Percentiles rank a stretch among this genome's conserved stretches.
Evolutionary conservation across 148 eudicot genomes (phyloP).

Genomic region (Fagopyrum tataricum): DNA sequence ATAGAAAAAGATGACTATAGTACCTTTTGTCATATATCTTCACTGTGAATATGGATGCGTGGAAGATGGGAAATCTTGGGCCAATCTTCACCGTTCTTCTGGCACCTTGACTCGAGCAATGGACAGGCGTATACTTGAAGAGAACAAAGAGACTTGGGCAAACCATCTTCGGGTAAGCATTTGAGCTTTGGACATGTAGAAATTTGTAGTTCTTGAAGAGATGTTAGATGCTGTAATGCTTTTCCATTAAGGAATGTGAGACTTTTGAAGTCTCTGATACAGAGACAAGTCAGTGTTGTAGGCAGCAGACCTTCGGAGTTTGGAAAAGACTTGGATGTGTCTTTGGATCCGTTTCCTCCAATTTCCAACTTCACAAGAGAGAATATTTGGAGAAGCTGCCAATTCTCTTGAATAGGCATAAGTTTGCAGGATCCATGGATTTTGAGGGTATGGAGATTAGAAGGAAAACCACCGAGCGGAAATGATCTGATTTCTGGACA

Average conservation of each 20-base stretch:
- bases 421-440: not conserved
- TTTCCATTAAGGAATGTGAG: not conserved
- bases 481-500: not conserved
- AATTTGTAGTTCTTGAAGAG: not conserved
- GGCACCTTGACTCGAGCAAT: not conserved
- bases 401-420: not conserved
- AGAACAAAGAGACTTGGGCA: not conserved
- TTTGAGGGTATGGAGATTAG: not conserved
- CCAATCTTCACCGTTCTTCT: not conserved
- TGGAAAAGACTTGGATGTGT: not conserved
- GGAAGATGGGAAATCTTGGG: conserved; percentile 3
- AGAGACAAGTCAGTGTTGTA: not conserved
- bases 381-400: not conserved
- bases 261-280: not conserved
- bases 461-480: not conserved
- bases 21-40: not conserved
- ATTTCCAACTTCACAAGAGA: not conserved
- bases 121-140: not conserved
- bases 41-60: not conserved
- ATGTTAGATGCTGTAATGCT: not conserved
- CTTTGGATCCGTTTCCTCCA: not conserved
- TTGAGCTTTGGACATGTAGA: not conserved
- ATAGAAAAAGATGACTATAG: too few relatives aligned
- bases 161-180: not conserved
- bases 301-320: conserved; percentile 1